phyloP scores from a whole-genome alignment of 495 filamentous ascomycete species.

The Xylaria cubensis region DNA sequence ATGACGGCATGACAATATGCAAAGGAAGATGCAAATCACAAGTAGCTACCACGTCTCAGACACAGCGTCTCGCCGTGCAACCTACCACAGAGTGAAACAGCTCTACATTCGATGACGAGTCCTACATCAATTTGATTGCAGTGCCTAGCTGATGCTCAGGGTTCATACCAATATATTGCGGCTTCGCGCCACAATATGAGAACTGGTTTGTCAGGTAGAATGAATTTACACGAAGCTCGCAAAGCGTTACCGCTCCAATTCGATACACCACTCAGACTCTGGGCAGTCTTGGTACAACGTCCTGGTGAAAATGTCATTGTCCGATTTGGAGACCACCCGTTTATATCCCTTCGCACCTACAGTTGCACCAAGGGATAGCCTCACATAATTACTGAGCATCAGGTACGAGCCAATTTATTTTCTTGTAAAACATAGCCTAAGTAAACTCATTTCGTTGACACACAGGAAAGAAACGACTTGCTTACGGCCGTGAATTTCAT shows the following conservation, averaged over 20 bases:
- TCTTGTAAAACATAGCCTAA: conserved; percentile 1
- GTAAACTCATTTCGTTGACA: background rate
- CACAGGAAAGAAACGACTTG: background rate
- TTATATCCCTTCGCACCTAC: background rate
- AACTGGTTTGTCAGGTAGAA: no score
- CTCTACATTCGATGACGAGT: background rate
- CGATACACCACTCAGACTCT: background rate
- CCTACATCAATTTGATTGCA: conserved; percentile 9
- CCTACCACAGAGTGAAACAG: conserved; percentile 11
- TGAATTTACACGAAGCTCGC: background rate
- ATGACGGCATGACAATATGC: background rate
- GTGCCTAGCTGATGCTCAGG: background rate
- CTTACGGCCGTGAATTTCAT: background rate
- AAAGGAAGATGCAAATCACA: conserved; percentile 20
- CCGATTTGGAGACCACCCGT: background rate
- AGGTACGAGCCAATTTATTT: background rate
- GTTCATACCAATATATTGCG: background rate
- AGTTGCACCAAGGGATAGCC: background rate
- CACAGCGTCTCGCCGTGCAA: conserved; percentile 27
- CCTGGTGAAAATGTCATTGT: background rate
- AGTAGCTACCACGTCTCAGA: conserved; percentile 18
- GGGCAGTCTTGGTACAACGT: background rate
- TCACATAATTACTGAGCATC: background rate
- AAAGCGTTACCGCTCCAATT: conserved; percentile 1
- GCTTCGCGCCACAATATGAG: background rate